phyloP scores from a whole-genome alignment of 2,329 filamentous ascomycete genomes.

The Colletotrichum tanaceti region DNA sequence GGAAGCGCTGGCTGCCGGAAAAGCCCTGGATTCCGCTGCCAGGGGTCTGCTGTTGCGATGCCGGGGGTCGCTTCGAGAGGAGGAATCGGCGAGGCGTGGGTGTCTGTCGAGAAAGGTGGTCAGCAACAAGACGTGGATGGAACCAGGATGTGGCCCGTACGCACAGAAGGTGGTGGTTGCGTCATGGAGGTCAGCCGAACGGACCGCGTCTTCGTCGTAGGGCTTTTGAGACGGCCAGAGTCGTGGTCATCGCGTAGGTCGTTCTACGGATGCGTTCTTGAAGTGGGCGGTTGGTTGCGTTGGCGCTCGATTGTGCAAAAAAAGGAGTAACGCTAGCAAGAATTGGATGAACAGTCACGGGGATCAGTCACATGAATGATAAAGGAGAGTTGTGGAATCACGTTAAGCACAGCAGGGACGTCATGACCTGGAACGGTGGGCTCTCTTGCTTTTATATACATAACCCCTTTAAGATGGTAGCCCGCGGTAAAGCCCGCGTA shows the following conservation, averaged over 20 bases:
- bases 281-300: not conserved
- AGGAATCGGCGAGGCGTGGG: conserved; percentile 55
- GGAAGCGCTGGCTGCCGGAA: conserved; percentile 48
- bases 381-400: not conserved
- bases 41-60: conserved; percentile 49
- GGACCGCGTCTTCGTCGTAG: conserved; percentile 28
- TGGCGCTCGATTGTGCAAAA: not conserved
- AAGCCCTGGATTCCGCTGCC: conserved; percentile 35
- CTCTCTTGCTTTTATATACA: not conserved
- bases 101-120: conserved; percentile 46
- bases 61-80: conserved; percentile 50
- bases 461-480: not conserved
- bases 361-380: not conserved
- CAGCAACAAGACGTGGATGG: not conserved
- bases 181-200: conserved; percentile 37
- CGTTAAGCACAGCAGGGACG: conserved; percentile 11
- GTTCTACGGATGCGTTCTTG: not conserved
- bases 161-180: conserved; percentile 38
- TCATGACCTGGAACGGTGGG: not conserved
- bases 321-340: not conserved
- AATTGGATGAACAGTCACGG: not conserved
- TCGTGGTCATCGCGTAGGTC: conserved; percentile 16
- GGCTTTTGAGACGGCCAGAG: not conserved
- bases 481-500: not conserved
- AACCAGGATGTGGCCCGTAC: not conserved